Conservation (phyloP, 495 filamentous ascomycete genomes). For the Penicillium waksmanii region DNA sequence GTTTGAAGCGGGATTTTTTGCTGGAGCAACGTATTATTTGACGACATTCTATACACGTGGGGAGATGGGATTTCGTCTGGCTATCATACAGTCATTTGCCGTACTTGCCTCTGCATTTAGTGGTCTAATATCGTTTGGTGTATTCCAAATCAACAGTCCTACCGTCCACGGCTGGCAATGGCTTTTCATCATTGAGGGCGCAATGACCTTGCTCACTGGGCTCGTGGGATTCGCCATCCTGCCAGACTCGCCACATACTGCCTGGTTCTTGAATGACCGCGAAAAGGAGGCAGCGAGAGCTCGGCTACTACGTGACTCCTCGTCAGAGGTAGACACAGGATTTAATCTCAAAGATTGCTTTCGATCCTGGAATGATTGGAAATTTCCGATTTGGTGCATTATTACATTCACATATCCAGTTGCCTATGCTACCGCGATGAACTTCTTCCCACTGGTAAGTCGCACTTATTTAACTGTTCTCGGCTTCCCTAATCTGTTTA, state of each 20-base stretch:
- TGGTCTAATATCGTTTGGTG: conserved; percentile 69
- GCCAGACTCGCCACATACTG: conserved; percentile 59
- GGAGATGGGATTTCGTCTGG: conserved; percentile 69
- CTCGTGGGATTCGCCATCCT: conserved; percentile 66
- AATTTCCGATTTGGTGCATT: conserved; percentile 39
- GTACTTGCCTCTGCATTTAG: conserved; percentile 68
- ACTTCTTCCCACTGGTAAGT: conserved; percentile 40
- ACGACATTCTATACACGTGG: conserved; percentile 56
- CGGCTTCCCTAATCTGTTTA: conserved; percentile 15
- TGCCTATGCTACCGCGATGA: conserved; percentile 39
- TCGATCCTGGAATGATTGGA: conserved; percentile 37
- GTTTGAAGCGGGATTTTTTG: conserved; percentile 69
- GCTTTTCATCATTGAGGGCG: conserved; percentile 74
- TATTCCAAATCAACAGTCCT: conserved; percentile 65
- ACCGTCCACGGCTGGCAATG: conserved; percentile 65
- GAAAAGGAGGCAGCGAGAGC: conserved; percentile 48
- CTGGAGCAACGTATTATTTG: conserved; percentile 63
- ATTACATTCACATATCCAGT: conserved; percentile 41
- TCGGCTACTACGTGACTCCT: conserved; percentile 35
- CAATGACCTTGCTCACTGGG: conserved; percentile 60
- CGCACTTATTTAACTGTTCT: not conserved
- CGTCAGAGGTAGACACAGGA: conserved; percentile 29
- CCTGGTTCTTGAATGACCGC: conserved; percentile 60
- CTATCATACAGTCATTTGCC: conserved; percentile 71
- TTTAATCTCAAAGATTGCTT: conserved; percentile 35